phyloP scores from a whole-genome alignment of 176 grass and related monocot genomes.

The Avena insularis region DNA sequence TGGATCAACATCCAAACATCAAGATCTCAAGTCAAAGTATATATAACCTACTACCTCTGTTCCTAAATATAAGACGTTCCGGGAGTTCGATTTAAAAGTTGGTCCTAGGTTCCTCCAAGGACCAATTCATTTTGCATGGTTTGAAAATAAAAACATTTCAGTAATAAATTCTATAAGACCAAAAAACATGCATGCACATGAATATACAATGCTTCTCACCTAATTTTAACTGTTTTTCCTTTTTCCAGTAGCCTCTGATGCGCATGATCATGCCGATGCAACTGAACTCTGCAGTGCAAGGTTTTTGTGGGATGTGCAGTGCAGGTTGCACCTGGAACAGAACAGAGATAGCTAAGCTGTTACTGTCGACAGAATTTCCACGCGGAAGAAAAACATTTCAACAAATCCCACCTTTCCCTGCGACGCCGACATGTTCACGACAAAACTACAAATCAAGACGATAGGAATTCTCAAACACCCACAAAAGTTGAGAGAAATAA shows the following conservation, averaged over 20 bases:
- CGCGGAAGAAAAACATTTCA: constrained; percentile 25
- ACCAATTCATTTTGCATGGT: too few species aligned
- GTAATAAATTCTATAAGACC: too few species aligned
- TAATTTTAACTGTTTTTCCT: too few species aligned
- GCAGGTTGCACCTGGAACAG: constrained; percentile 24
- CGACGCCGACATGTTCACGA: constrained; percentile 44
- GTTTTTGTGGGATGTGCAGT: background rate
- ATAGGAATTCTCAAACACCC: constrained; percentile 42
- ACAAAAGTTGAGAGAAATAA: constrained; percentile 35
- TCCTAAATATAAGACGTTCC: too few species aligned
- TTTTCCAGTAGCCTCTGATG: background rate
- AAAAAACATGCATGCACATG: too few species aligned
- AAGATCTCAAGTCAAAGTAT: too few species aligned
- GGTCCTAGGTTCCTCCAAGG: too few species aligned
- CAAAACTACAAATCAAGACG: constrained; percentile 44
- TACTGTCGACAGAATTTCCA: constrained; percentile 54
- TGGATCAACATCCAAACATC: background rate
- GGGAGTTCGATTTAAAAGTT: too few species aligned
- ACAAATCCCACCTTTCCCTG: constrained; percentile 40
- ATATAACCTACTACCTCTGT: too few species aligned
- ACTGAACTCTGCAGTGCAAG: background rate
- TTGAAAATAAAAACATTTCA: background rate
- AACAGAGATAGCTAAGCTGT: constrained; percentile 7
- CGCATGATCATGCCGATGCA: background rate
- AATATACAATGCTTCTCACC: too few species aligned